Evolutionary conservation across 257 asterid species (phyloP).

Genomic region (Linderniella brevidens): DNA sequence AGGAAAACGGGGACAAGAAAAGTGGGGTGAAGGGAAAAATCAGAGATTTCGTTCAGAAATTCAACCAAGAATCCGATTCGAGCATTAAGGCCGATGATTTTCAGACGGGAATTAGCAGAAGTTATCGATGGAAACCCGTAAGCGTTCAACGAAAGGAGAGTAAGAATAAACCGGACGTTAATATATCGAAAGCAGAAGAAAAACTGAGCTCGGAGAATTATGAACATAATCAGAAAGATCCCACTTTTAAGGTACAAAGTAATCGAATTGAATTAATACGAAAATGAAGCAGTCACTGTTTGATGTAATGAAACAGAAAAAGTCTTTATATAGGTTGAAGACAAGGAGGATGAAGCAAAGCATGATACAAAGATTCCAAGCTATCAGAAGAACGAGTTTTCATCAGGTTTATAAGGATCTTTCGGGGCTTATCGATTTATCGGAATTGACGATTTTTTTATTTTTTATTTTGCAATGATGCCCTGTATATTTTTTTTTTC

Average conservation of each 20-base stretch:
- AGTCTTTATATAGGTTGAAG: conserved; percentile 20
- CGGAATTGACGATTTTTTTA: background rate
- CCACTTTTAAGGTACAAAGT: conserved; percentile 23
- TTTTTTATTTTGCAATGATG: conserved; percentile 2
- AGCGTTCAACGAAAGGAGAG: conserved; percentile 8
- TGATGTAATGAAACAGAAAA: background rate
- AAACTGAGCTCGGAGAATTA: conserved; percentile 12
- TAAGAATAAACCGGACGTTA: conserved; percentile 20
- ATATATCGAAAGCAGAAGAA: conserved; percentile 17
- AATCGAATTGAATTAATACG: background rate
- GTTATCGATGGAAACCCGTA: conserved; percentile 35
- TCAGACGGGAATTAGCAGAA: conserved; percentile 18
- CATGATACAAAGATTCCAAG: conserved; percentile 12
- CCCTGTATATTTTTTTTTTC: conserved; percentile 6
- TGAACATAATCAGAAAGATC: conserved; percentile 22
- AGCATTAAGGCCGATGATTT: conserved; percentile 18
- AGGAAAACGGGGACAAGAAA: conserved; percentile 10
- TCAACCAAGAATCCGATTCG: conserved; percentile 36
- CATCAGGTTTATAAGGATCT: conserved; percentile 39
- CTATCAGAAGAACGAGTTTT: conserved; percentile 14
- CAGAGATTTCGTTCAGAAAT: conserved; percentile 56
- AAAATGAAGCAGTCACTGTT: background rate
- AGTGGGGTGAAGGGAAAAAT: conserved; percentile 47
- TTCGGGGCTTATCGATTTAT: too few relatives aligned
- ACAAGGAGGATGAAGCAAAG: conserved; percentile 20